Conservation (phyloP, 306 rosid genomes). For the Cicer pinnatifidum region DNA sequence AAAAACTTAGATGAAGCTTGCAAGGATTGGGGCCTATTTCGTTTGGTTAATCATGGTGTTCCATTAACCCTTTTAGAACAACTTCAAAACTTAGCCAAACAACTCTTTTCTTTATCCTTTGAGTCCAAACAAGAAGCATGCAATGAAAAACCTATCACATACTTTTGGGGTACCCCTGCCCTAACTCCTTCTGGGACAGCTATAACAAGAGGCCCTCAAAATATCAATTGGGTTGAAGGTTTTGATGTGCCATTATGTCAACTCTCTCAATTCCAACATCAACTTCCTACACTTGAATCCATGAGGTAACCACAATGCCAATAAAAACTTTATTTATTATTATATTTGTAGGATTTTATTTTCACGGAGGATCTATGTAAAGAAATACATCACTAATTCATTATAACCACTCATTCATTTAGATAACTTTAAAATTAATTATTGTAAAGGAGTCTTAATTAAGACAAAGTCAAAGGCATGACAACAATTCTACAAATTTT, state of each 20-base stretch:
- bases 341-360: background rate
- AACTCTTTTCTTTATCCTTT: slow-evolving; percentile 54
- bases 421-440: too few relatives aligned
- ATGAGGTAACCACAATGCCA: slow-evolving; percentile 48
- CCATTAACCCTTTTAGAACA: slow-evolving; percentile 58
- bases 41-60: slow-evolving; percentile 74
- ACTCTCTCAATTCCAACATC: slow-evolving; percentile 51
- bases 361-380: too few relatives aligned
- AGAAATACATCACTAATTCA: too few relatives aligned
- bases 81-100: slow-evolving; percentile 47
- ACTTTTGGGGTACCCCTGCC: slow-evolving; percentile 81
- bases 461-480: too few relatives aligned
- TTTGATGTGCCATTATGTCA: slow-evolving; percentile 54
- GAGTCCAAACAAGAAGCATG: slow-evolving; percentile 57
- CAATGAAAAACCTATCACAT: slow-evolving; percentile 46
- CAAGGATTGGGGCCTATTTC: slow-evolving; percentile 68
- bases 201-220: slow-evolving; percentile 37
- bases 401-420: too few relatives aligned
- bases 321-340: background rate
- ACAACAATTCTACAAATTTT: too few relatives aligned
- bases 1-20: slow-evolving; percentile 58
- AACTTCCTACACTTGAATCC: slow-evolving; percentile 49
- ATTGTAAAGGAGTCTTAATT: too few relatives aligned
- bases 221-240: slow-evolving; percentile 71
- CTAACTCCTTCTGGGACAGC: slow-evolving; percentile 59